Evolutionary conservation across 352 stramenopile genomes (phyloP), one percentile per base, ranked within the genome.

Genomic region (Pilasporangium apinafurcum): DNA sequence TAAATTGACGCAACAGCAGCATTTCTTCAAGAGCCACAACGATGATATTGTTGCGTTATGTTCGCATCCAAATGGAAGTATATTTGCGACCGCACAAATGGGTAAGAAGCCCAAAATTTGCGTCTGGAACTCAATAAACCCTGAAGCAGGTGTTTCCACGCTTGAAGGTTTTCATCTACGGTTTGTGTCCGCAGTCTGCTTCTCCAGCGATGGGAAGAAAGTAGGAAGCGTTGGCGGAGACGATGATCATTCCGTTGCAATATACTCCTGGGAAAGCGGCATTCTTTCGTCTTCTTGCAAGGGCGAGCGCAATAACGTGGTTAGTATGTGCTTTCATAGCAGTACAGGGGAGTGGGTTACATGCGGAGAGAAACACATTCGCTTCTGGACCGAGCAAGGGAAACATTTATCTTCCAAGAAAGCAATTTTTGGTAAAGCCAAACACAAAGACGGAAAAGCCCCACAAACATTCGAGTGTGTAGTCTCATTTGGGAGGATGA

Each of bases 1-100:
- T 38, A 69, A 58, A 47, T 30, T 32, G 14, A 45, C 56, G 5
- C 56, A 75, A n/a, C 40, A 47, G 16, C 59, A 86, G 57, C 21
- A 39, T 7, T 82, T 87, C 35, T 84, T 81, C 42, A 82, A 65
- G 45, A 68, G 59, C 26, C 83, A 93, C 30, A 74, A 81, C 25
- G 83, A 96, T 46, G 87, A 96, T 44, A 71, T 96, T 27, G 60
- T 94, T 1, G 83, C 77, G 8, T 42, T 97, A 2, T 80, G 66
- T 37, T 52, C 71, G 10, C 86, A 97, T 49, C 81, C 89, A 4
- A 83, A 85, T 34, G 59, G 77, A 3, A 65, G 56, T 17, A 78
- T 77, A 12, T 89, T 94, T 21, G 91, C 89, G 0, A 96, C 81
- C 3, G 86, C 85, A 2, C 83, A 96, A 53, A 83, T 92, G 59